Evolutionary conservation across 75 land plant genomes (phyloP).

Genomic region (Pinus taeda): DNA sequence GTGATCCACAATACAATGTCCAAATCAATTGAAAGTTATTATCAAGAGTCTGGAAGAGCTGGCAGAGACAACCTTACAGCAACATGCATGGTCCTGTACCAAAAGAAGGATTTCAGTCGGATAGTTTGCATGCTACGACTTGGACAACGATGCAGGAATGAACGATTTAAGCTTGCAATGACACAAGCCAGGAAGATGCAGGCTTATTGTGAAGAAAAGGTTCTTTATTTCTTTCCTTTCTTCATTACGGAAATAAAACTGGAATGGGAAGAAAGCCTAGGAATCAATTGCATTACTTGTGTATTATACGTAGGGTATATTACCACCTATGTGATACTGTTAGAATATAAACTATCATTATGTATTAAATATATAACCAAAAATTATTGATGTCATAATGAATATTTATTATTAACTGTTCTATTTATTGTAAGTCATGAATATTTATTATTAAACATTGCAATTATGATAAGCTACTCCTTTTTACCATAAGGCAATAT

Average conservation of each 20-base stretch:
- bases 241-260: neutral
- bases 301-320: neutral
- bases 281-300: neutral
- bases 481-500: too few species aligned
- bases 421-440: too few species aligned
- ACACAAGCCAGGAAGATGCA: slow-evolving; percentile 79
- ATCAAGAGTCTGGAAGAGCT: slow-evolving; percentile 95
- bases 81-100: slow-evolving; percentile 66
- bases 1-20: slow-evolving; percentile 87
- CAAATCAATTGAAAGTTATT: slow-evolving; percentile 90
- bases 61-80: slow-evolving; percentile 77
- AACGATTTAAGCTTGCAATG: slow-evolving; percentile 62
- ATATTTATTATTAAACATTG: too few species aligned
- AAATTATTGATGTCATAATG: too few species aligned
- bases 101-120: slow-evolving; percentile 90
- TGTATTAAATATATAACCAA: too few species aligned
- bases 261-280: neutral
- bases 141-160: slow-evolving; percentile 43
- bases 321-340: too few species aligned
- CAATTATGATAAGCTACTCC: too few species aligned
- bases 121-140: slow-evolving; percentile 78
- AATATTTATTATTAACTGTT: too few species aligned
- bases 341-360: too few species aligned
- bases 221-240: slow-evolving; percentile 5
- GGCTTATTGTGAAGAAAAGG: slow-evolving; percentile 82